Base-by-base conservation (phyloP, 331 rosid genomes). In the Acacia concinna region DNA sequence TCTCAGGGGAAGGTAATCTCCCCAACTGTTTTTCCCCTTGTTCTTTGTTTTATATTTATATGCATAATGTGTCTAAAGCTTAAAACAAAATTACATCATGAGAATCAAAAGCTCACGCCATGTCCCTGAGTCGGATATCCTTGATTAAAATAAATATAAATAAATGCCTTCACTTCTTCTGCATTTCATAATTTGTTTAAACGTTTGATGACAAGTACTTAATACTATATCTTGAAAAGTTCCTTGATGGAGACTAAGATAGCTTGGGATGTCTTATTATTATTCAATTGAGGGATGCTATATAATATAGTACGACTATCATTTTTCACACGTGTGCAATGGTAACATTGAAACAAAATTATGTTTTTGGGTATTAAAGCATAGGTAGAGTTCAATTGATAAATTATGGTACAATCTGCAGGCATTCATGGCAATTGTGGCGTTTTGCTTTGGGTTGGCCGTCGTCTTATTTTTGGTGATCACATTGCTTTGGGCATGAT, bases 401-500 rank as follows among this genome's bases (percentile, higher is more conserved):
- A 32, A 34, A 64, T 56, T 3, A 4, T 56, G 28, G 6, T 12
- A 52, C 51, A 60, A 72, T 83, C 40, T 84, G 13, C 94, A 91
- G 96, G 98, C 97, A 76, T 93, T 85, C 80, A 71, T 85, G 82
- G 87, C 89, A 40, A 89, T 91, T 31, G 96, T 91, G 63, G 93
- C 89, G 49, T 77, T 83, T 65, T 91, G 96, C 79, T 83, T 93
- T 30, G 96, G 94, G 71, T 70, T 95, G 76, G 97, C 97, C 27
- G 31, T 93, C 62, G 23, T 85, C 63, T 79, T 95, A 49, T 93
- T 95, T 89, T 68, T 91, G 56, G 86, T 51, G 30, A 88, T 92
- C 64, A 95, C 97, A 15, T 57, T 93, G 85, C 93, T 95, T 74
- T 90, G 88, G 89, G 97, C 96, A 5, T 95, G n/a, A n/a, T n/a